These are phyloP conservation scores for Neonothopanus nambi DNA, from an alignment of 1,284 basidiomycete genomes.

Conservation along the genomic window DNA sequence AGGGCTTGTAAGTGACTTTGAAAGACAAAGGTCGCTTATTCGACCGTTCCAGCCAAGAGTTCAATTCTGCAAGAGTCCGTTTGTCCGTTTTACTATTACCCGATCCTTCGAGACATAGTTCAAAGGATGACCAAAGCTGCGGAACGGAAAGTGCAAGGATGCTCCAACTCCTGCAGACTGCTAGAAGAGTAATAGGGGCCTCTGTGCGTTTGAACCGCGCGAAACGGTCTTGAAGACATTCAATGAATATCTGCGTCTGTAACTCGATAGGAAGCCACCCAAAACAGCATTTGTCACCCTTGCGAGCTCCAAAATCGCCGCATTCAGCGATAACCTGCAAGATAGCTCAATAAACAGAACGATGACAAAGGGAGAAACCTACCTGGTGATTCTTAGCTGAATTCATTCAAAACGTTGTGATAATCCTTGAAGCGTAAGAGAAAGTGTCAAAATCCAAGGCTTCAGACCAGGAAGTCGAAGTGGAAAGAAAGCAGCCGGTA, in stretches of 20 bases:
- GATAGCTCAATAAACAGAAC: not conserved
- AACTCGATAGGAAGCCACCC: constrained; percentile 35
- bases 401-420: not conserved
- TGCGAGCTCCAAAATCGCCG: not conserved
- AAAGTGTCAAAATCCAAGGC: not conserved
- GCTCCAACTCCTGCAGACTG: constrained; percentile 39
- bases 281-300: constrained; percentile 1
- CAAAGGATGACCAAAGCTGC: constrained; percentile 43
- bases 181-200: constrained; percentile 34
- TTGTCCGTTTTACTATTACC: constrained; percentile 2
- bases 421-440: not conserved
- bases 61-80: constrained; percentile 20
- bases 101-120: constrained; percentile 24
- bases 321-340: not conserved
- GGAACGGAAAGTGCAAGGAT: constrained; percentile 32
- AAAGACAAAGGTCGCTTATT: constrained; percentile 35
- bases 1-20: constrained; percentile 23
- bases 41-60: constrained; percentile 39
- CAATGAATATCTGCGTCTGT: constrained; percentile 36
- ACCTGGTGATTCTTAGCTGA: not conserved
- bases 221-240: constrained; percentile 26
- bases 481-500: not conserved
- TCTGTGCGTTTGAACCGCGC: constrained; percentile 27
- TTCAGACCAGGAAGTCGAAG: not conserved
- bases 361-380: not conserved